Evolutionary conservation across 345 rosid species (phyloP), one percentile per base, ranked within the genome.

Genomic region (Pelargonium nanum): DNA sequence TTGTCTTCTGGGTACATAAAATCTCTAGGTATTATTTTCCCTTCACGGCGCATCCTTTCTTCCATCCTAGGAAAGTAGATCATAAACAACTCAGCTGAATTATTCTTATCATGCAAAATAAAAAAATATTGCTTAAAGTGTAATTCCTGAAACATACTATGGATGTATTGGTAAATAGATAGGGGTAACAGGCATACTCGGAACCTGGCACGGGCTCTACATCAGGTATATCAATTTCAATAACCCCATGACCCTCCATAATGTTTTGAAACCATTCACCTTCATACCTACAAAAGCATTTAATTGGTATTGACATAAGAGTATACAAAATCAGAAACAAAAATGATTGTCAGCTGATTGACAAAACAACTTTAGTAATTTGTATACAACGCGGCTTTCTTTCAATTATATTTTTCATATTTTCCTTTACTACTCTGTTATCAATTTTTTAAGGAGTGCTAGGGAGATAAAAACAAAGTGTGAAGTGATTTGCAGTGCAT

Each of bases 211-310:
- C 62, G 40, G 96, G 96, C 77, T 91, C 91, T 60, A 85, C 69
- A 62, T 81, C 96, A 68, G 97, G 97, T 68, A 91, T 84, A 73
- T 91, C 87, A 79, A 88, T 91, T 79, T 86, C 94, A 22, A 86
- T 73, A 62, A 91, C 94, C 64, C 96, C 96, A 74, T 91, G 96
- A 53, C 97, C 94, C 45, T 86, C 96, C 89, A 81, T 80, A 57
- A 81, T 70, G 58, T 91, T 91, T 68, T 78, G 89, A 63, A 86
- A 84, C 97, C 97, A 91, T 77, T 88, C 98, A 72, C 98, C 98
- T 81, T 88, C 98, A 71, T 91, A 91, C 80, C 96, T 91, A 73
- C 21, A 50, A 25, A 50, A 62, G 64, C 51, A 19, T 63, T 63
- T 22, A 19, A 32, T 10, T 51, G 7, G 48, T 50, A 50, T 62